Conservation (phyloP, 768 basidiomycete genomes). For the Dacryopinax spathularia region DNA sequence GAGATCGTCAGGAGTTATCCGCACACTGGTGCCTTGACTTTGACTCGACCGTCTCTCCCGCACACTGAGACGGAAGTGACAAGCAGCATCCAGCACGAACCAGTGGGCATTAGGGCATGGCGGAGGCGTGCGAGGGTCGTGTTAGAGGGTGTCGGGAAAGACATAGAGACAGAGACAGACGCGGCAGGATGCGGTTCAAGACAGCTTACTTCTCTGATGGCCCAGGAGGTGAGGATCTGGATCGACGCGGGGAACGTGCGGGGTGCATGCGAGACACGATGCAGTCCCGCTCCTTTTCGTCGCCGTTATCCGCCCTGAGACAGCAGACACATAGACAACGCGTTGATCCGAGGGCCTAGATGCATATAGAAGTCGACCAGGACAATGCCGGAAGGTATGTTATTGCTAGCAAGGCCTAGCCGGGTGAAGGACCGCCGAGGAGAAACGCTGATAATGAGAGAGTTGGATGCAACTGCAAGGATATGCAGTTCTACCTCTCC, state of each 20-base stretch:
- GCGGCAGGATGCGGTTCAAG: neutral
- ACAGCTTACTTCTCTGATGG: neutral
- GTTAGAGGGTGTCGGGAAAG: neutral
- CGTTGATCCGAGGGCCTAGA: neutral
- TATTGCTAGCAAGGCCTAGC: neutral
- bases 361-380: neutral
- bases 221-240: neutral
- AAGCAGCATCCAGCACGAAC: neutral
- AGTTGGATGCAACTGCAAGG: too few species aligned
- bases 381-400: neutral
- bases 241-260: neutral
- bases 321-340: neutral
- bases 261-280: slow-evolving; percentile 1
- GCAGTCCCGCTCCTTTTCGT: neutral
- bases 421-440: neutral
- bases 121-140: neutral
- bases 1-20: neutral
- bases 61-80: neutral
- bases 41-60: too few species aligned
- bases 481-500: too few species aligned
- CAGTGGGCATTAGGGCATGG: neutral
- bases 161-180: neutral
- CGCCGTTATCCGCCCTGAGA: neutral
- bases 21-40: neutral
- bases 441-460: too few species aligned